phyloP scores from a whole-genome alignment of 148 eudicot genomes.

The Tetragonia tetragonoides region DNA sequence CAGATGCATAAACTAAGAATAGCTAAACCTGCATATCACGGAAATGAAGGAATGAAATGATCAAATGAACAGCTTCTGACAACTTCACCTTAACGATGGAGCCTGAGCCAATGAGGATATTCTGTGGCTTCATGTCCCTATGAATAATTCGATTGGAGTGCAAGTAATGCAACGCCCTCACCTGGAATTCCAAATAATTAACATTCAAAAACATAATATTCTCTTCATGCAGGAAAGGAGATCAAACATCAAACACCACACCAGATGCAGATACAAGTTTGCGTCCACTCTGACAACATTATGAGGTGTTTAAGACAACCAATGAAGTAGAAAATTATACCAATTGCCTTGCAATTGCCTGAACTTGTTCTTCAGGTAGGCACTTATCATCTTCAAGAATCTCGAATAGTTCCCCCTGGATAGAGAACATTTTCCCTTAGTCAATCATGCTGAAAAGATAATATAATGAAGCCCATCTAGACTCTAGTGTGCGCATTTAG shows the following conservation, averaged over 20 bases:
- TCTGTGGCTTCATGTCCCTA: conserved; percentile 99
- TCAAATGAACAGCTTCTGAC: conserved; percentile 1
- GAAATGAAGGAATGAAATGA: neutral
- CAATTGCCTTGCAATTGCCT: conserved; percentile 96
- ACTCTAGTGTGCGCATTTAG: neutral
- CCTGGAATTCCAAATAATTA: conserved; percentile 43
- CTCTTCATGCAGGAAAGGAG: neutral
- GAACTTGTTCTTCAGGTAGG: conserved; percentile 95
- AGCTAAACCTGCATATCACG: neutral
- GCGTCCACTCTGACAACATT: neutral
- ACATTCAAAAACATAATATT: neutral
- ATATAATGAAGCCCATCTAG: neutral
- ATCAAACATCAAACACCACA: neutral
- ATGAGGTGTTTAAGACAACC: neutral
- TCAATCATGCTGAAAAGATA: neutral
- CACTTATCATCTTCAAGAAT: conserved; percentile 96
- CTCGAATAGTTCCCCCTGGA: conserved; percentile 95
- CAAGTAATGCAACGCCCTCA: conserved; percentile 86
- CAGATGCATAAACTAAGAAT: neutral
- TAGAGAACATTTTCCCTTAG: conserved; percentile 5
- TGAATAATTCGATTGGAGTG: conserved; percentile 97
- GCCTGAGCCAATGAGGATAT: conserved; percentile 93
- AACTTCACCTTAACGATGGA: conserved; percentile 76
- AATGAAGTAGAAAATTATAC: conserved; percentile 38
- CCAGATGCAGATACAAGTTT: neutral